Conservation (phyloP, 305 asterid genomes). For the Plantago lanceolata region DNA sequence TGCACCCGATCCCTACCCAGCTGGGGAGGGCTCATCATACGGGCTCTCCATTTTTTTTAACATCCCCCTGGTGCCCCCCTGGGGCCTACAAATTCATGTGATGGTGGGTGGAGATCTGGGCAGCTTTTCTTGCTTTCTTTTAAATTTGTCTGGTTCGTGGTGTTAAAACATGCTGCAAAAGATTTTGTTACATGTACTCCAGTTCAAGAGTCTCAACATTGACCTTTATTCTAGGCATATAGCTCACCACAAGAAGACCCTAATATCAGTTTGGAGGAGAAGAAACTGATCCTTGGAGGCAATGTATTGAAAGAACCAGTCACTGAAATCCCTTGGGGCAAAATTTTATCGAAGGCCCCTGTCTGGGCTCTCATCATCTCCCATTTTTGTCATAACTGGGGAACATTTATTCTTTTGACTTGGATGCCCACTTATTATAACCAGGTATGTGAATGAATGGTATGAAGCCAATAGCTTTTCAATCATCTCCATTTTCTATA, state of each 20-base stretch:
- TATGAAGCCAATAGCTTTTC: slow-evolving; percentile 16
- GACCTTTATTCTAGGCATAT: slow-evolving; percentile 52
- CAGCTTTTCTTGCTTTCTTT: neutral
- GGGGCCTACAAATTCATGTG: no score
- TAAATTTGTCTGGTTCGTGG: neutral
- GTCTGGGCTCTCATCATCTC: slow-evolving; percentile 99
- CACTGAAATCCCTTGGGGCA: slow-evolving; percentile 79
- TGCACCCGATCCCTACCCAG: no score
- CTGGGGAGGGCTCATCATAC: no score
- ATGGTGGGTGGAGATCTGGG: neutral
- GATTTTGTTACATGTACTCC: neutral
- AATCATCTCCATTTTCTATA: neutral
- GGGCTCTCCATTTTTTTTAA: no score
- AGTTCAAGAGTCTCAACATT: slow-evolving; percentile 18
- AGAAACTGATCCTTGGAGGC: slow-evolving; percentile 60
- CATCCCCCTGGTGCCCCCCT: no score
- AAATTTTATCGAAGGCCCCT: slow-evolving; percentile 76
- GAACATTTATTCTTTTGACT: slow-evolving; percentile 88
- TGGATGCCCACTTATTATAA: slow-evolving; percentile 99
- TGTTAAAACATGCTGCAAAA: slow-evolving; percentile 1
- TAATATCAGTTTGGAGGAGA: slow-evolving; percentile 58
- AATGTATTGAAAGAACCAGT: slow-evolving; percentile 62
- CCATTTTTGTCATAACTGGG: slow-evolving; percentile 99
- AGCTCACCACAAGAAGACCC: slow-evolving; percentile 88
- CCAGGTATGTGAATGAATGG: slow-evolving; percentile 52